Evolutionary conservation across 73 alveolate genomes (phyloP).

Genomic region (Uronychia setigera): DNA sequence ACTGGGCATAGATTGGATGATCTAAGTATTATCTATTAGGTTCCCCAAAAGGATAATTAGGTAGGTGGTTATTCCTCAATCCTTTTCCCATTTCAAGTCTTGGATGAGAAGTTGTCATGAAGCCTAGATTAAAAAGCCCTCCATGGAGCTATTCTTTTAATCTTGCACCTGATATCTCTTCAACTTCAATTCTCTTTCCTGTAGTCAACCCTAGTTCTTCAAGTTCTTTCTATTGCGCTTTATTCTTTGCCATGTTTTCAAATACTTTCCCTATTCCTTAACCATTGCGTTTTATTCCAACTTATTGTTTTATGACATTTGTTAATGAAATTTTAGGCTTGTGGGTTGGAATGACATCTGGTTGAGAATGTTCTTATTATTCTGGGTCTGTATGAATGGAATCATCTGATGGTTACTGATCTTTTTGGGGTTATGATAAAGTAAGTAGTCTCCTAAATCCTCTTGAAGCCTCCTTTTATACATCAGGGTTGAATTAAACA

Average conservation of each 20-base stretch:
- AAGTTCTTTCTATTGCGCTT: not conserved
- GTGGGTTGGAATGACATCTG: no score
- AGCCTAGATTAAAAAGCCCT: not conserved
- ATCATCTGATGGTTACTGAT: no score
- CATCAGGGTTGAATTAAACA: no score
- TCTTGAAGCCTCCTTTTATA: no score
- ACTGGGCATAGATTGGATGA: not conserved
- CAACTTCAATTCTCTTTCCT: not conserved
- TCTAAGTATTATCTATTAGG: not conserved
- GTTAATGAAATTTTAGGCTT: no score
- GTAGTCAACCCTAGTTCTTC: not conserved
- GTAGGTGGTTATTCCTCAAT: no score
- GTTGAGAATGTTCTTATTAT: no score
- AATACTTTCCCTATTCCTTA: not conserved
- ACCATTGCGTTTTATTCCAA: no score
- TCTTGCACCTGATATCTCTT: not conserved
- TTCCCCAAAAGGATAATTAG: not conserved
- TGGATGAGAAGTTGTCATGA: not conserved
- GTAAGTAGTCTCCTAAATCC: no score
- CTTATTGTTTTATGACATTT: no score
- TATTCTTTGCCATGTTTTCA: not conserved
- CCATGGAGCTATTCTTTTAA: not conserved
- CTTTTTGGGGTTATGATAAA: no score
- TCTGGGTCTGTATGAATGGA: no score
- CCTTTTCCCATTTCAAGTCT: not conserved